Evolutionary conservation across 148 eudicot species (phyloP).

Genomic region (Rhododendron ovatum): DNA sequence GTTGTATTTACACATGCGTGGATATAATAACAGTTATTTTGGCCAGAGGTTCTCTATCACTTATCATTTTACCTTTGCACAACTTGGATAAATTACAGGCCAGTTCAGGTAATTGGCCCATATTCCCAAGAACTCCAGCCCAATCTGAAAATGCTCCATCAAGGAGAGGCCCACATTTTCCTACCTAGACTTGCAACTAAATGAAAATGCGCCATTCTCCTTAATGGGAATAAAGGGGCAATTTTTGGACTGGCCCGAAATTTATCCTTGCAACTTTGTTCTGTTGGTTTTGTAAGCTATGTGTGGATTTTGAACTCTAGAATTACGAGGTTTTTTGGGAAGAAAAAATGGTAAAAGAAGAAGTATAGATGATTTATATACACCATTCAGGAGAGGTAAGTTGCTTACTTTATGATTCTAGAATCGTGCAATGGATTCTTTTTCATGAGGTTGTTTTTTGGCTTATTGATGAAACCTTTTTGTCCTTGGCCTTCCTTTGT

Average conservation of each 20-base stretch:
- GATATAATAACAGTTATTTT: background rate
- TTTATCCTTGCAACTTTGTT: background rate
- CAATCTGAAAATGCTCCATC: too few species aligned
- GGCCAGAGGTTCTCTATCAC: background rate
- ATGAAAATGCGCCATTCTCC: too few species aligned
- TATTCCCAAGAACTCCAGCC: too few species aligned
- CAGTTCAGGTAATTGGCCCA: too few species aligned
- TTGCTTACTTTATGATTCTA: background rate
- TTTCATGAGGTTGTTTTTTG: background rate
- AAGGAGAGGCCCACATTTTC: too few species aligned
- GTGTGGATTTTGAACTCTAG: background rate
- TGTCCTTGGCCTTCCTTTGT: background rate
- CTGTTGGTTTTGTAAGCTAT: background rate
- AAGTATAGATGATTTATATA: background rate
- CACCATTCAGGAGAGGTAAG: background rate
- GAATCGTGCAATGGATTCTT: background rate
- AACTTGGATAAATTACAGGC: too few species aligned
- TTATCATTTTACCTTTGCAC: background rate
- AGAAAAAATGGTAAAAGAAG: background rate
- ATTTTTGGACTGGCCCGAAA: too few species aligned
- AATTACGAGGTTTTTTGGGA: background rate
- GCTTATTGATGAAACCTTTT: background rate
- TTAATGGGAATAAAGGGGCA: too few species aligned
- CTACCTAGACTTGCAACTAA: too few species aligned
- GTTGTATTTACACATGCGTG: background rate